These are phyloP conservation scores for Lepidium africanum DNA, from an alignment of 345 rosid species.

Conservation along the genomic window DNA sequence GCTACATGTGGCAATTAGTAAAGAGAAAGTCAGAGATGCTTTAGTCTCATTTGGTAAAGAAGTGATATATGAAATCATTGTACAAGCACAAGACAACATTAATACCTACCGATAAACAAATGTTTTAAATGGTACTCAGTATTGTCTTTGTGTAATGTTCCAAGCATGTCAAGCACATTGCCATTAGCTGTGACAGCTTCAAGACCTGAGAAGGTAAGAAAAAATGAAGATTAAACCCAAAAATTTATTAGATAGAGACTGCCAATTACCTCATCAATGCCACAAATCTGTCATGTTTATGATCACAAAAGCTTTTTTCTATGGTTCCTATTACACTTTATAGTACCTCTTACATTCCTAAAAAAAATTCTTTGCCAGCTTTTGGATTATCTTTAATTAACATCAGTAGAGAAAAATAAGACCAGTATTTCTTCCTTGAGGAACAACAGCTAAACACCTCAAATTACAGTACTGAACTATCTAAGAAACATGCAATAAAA, in stretches of 20 bases:
- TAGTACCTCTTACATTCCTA: neutral
- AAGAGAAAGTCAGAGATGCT: neutral
- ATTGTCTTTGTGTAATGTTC: conserved; percentile 89
- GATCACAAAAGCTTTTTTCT: neutral
- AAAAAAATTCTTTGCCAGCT: neutral
- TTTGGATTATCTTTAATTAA: neutral
- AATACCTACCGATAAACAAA: conserved; percentile 67
- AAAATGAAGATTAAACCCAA: neutral
- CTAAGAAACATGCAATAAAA: conserved; percentile 55
- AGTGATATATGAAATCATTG: neutral
- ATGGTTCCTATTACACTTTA: neutral
- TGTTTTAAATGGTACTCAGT: conserved; percentile 96
- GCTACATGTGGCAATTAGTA: conserved; percentile 44
- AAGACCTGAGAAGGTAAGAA: conserved; percentile 43
- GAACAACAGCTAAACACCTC: conserved; percentile 84
- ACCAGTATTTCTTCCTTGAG: conserved; percentile 98
- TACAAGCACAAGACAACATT: neutral
- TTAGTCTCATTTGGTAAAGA: neutral
- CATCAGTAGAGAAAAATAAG: conserved; percentile 57
- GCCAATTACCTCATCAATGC: conserved; percentile 40
- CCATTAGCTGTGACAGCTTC: conserved; percentile 94
- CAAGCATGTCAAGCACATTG: conserved; percentile 85
- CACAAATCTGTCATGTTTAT: neutral
- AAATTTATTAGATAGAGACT: too few species aligned
- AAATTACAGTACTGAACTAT: conserved; percentile 76